Evolutionary conservation across 164 flowering plant genomes (phyloP).

Genomic region (Sextonia rubra): DNA sequence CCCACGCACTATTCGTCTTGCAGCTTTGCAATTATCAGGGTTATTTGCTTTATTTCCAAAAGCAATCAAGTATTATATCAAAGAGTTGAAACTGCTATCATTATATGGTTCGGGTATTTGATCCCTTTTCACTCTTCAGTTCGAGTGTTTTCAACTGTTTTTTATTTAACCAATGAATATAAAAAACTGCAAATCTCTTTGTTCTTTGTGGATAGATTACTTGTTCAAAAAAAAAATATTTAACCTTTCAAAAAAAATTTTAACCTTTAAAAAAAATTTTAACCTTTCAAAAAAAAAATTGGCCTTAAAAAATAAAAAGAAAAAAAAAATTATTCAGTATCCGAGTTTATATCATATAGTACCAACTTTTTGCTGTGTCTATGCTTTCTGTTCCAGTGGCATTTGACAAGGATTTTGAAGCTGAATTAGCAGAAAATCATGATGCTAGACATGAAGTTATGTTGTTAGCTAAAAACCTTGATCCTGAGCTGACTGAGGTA

Average conservation of each 20-base stretch:
- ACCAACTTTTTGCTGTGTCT: slow-evolving; percentile 6
- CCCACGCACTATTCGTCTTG: slow-evolving; percentile 98
- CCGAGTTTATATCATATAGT: background rate
- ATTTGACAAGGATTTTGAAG: slow-evolving; percentile 97
- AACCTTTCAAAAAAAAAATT: background rate
- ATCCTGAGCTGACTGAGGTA: slow-evolving; percentile 79
- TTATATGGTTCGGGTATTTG: slow-evolving; percentile 84
- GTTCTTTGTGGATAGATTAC: background rate
- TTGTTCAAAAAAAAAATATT: too few relatives aligned
- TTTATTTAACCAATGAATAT: background rate
- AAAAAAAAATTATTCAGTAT: background rate
- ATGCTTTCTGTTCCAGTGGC: slow-evolving; percentile 54
- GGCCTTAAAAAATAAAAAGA: too few relatives aligned
- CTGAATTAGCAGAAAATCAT: slow-evolving; percentile 69
- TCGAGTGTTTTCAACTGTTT: background rate
- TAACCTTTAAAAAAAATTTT: too few relatives aligned
- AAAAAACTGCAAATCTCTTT: background rate
- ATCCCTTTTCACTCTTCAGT: background rate
- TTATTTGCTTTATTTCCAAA: slow-evolving; percentile 76
- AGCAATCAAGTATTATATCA: slow-evolving; percentile 61
- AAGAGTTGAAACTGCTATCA: slow-evolving; percentile 80
- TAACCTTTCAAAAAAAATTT: too few relatives aligned
- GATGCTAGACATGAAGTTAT: slow-evolving; percentile 78
- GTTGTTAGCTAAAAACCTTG: slow-evolving; percentile 57
- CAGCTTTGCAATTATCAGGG: slow-evolving; percentile 92